Evolutionary conservation across 345 rosid species (phyloP), one percentile per base, ranked within the genome.

Genomic region (Moricandia arvensis): DNA sequence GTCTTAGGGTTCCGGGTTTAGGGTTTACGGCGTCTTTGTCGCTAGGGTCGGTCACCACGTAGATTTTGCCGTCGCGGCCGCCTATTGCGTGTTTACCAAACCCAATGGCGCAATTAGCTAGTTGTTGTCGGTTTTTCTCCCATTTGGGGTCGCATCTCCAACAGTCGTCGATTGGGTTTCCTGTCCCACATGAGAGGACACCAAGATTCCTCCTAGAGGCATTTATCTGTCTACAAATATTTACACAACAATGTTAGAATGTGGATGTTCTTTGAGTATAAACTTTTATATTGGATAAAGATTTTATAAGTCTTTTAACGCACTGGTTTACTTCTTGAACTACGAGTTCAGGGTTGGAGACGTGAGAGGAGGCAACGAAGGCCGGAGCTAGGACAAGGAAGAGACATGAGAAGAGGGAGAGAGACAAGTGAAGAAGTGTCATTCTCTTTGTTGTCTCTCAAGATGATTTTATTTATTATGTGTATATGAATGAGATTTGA

Each of bases 41-140:
- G 3, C 84, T 64, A 0, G 86, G 8, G 17, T 86, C 90, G 0
- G 82, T 85, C 1, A 88, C 92, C 5, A 88, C 84, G 49, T 86
- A 88, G n/a, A 88, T 75, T 68, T 79, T 81, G 0, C 92, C 92
- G 31, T 88, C 90, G n/a, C 90, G 80, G 2, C 92, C 92, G 2
- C 92, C 92, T 9, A 85, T 83, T 16, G 92, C 92, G 38, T 82
- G 86, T 75, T 86, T 88, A 2, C 92, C 92, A 57, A 88, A 88
- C 17, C 92, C 92, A 4, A 88, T 86, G 0, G 83, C 84, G 24
- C 91, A 86, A 35, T 86, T 85, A 1, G 91, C 91, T 18, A 87
- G 81, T 38, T 81, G 76, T 78, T 86, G 81, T 38, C 92, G 77
- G 78, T 85, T 85, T 55, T 80, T 75, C 30, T 79, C 87, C 92